Evolutionary conservation across 1,284 basidiomycete species (phyloP).

Genomic region (Termitomyces sp.): DNA sequence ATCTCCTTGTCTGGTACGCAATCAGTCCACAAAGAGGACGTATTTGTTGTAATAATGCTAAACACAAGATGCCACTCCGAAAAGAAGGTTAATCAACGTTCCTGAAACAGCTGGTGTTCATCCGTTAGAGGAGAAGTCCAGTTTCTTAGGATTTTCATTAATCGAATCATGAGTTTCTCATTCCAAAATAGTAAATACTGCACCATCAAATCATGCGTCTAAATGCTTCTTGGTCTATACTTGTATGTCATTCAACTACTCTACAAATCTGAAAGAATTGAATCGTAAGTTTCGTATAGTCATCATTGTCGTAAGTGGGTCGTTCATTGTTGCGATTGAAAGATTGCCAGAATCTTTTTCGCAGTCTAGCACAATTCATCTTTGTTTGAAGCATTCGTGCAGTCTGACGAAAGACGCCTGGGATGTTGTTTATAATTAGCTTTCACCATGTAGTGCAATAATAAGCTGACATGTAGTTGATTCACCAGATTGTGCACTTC

Average conservation of each 20-base stretch:
- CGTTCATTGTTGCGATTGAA: neutral
- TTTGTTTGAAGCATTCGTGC: neutral
- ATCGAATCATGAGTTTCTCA: neutral
- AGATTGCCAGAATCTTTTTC: neutral
- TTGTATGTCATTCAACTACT: neutral
- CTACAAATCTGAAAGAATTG: neutral
- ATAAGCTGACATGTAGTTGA: neutral
- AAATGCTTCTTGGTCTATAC: neutral
- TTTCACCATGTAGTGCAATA: neutral
- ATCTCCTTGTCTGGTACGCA: neutral
- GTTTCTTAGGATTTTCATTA: neutral
- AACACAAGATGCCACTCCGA: neutral
- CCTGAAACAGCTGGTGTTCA: neutral
- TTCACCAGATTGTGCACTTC: neutral
- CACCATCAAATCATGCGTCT: neutral
- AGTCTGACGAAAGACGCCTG: slow-evolving; percentile 1
- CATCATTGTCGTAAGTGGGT: neutral
- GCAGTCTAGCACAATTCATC: neutral
- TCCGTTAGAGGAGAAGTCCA: neutral
- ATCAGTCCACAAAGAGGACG: neutral
- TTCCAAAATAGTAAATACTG: neutral
- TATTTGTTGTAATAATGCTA: neutral
- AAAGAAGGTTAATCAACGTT: neutral
- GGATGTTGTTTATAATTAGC: neutral
- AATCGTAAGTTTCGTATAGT: neutral